A percentile compares a stretch with the other conserved stretches of the same genome.
Evolutionary conservation across 164 flowering plant genomes (phyloP).

Genomic region (Vitis rupestris): DNA sequence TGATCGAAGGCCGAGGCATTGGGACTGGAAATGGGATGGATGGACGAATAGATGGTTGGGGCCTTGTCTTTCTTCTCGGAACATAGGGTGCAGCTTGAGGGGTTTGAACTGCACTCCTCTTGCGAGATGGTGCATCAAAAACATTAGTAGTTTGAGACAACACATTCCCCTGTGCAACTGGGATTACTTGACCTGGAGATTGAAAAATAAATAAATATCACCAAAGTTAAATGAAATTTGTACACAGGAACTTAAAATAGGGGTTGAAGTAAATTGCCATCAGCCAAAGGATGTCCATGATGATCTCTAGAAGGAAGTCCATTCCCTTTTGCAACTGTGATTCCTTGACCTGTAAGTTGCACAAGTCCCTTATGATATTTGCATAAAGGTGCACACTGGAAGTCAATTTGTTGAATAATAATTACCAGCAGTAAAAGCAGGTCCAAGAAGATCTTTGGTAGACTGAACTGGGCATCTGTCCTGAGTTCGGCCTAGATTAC

Average conservation of each 20-base stretch:
- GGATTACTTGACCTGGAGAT: conserved; percentile 5
- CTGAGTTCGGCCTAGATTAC: not conserved
- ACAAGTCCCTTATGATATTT: too few species aligned
- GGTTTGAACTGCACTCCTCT: conserved; percentile 16
- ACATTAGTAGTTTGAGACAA: not conserved
- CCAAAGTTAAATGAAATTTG: not conserved
- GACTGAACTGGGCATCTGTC: not conserved
- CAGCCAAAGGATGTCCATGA: too few species aligned
- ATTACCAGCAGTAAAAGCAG: conserved; percentile 7
- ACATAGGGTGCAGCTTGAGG: not conserved
- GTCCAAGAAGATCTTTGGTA: not conserved
- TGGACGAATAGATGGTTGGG: conserved; percentile 8
- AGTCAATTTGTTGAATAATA: not conserved
- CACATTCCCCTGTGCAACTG: not conserved
- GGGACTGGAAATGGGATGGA: conserved; percentile 2
- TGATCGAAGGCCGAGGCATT: too few species aligned
- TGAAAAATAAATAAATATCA: not conserved
- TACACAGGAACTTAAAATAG: not conserved
- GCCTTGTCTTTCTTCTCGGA: conserved; percentile 10
- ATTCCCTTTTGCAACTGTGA: conserved; percentile 2
- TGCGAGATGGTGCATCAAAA: conserved; percentile 10
- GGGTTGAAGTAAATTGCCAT: too few species aligned
- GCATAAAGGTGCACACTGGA: too few species aligned
- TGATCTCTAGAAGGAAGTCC: not conserved
- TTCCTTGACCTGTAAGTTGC: not conserved